A percentile compares a stretch with the other conserved stretches of the same genome.
phyloP scores from a whole-genome alignment of 495 filamentous ascomycete genomes.

The Daldinia vernicosa region DNA sequence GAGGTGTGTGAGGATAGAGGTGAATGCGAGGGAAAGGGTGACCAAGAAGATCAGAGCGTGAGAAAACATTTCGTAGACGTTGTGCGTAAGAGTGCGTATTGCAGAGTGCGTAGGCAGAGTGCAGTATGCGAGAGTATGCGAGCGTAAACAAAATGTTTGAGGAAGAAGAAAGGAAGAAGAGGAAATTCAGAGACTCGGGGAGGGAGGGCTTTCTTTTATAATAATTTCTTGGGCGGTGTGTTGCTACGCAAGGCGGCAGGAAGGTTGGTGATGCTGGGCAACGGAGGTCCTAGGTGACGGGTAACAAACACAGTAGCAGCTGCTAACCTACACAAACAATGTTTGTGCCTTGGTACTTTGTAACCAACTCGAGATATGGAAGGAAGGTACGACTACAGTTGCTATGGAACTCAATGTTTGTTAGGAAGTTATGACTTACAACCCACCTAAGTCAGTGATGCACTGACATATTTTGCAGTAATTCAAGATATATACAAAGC shows the following conservation, averaged over 20 bases:
- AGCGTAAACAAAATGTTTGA: background rate
- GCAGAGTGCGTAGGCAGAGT: background rate
- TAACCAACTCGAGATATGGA: background rate
- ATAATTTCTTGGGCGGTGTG: background rate
- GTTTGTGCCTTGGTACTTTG: background rate
- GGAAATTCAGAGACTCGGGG: background rate
- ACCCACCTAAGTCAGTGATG: background rate
- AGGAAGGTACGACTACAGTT: background rate
- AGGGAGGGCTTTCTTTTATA: background rate
- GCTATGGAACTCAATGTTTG: background rate
- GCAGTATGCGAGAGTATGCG: background rate
- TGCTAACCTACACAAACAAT: background rate
- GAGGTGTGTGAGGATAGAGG: no score
- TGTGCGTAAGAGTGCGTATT: background rate
- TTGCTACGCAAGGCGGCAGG: background rate
- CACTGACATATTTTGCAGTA: background rate
- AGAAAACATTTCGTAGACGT: background rate
- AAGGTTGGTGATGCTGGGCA: background rate
- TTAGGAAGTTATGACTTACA: background rate
- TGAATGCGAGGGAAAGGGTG: background rate
- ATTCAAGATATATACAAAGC: background rate
- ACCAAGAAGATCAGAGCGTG: background rate
- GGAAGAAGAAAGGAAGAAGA: slow-evolving; percentile 5
- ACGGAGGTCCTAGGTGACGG: background rate
- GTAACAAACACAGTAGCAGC: no score